Base-by-base conservation (phyloP, 2,329 filamentous ascomycete species). In the Graphilbum sp. region DNA sequence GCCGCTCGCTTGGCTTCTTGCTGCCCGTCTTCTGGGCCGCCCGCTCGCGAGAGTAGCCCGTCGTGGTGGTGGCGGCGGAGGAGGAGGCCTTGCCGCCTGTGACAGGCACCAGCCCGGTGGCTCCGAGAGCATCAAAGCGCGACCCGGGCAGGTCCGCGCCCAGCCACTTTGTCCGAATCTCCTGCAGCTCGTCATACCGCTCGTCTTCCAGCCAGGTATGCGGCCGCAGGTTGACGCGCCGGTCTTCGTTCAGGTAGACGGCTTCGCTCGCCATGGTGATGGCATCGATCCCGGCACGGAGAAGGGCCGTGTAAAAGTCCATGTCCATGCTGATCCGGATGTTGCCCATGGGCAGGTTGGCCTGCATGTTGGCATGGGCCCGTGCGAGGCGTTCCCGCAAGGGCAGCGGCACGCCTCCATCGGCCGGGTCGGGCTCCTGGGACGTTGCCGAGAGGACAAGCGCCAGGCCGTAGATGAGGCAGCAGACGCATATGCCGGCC, bases 161-260 rank as follows among this genome's bases (percentile, higher is more conserved):
- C 6, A 67, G 54, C 57, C 64, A 67, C 36, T 69, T 64, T 49
- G 63, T 63, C 29, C 64, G 62, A 29, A 72, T 47, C 41, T 67
- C 61, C 47, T 90, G 76, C 3, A 93, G 64, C 50, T 96, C 85
- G 33, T 75, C 69, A 10, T 88, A 65, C 6, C 87, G 72, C 46
- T 93, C 82, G 48, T 88, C 82, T 52, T 98, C 90, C 3, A 96
- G 63, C 88, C 90, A 98, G 0, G 90, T 95, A 58, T 77, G 77
- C 27, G 69, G 64, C 45, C 76, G 75, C 3, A 93, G 63, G 43
- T 73, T 77, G 37, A 96, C 75, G 2, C 69, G 69, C 31, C 73
- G 73, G 34, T 75, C 88, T 56, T 96, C 88, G 44, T 95, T 94
- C 11, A 98, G 64, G 52, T 94, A 96, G 0, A 96, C 90, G 4